Conservation (phyloP, 163 green algal species). For the Volvox carteri region DNA sequence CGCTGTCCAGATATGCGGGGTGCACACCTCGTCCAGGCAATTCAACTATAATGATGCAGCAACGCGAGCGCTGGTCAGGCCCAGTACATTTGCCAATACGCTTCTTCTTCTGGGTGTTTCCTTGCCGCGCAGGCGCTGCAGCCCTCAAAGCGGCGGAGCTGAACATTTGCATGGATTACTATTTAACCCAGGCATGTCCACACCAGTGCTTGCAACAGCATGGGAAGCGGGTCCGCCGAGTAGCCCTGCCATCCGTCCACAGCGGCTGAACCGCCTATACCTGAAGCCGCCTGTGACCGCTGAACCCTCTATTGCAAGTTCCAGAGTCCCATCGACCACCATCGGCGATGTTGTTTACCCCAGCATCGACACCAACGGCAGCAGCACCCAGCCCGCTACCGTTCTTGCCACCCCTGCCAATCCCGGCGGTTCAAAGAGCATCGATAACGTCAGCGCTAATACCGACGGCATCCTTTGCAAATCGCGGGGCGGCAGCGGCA, state of each 20-base stretch:
- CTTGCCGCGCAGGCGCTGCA: neutral
- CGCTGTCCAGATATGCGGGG: neutral
- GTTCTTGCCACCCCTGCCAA: neutral
- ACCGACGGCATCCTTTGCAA: neutral
- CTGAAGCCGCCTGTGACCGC: neutral
- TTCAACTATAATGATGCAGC: neutral
- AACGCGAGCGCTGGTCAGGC: too few relatives aligned
- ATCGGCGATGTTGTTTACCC: neutral
- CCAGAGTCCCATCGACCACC: neutral
- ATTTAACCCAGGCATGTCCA: neutral
- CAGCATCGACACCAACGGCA: neutral
- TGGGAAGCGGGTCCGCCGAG: neutral
- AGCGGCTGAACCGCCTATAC: constrained; percentile 9
- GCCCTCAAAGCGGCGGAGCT: neutral
- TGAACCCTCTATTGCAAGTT: neutral
- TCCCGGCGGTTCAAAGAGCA: neutral
- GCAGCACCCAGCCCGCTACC: neutral
- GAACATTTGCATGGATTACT: neutral
- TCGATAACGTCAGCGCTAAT: neutral
- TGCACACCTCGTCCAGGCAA: neutral
- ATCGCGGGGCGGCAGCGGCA: neutral
- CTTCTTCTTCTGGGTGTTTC: too few relatives aligned
- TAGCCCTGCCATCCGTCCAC: neutral
- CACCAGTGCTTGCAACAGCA: neutral
- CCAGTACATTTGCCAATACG: too few relatives aligned